These are phyloP conservation scores for Kregervanrija fluxuum DNA, from an alignment of 805 yeast genomes.

Conservation along the genomic window DNA sequence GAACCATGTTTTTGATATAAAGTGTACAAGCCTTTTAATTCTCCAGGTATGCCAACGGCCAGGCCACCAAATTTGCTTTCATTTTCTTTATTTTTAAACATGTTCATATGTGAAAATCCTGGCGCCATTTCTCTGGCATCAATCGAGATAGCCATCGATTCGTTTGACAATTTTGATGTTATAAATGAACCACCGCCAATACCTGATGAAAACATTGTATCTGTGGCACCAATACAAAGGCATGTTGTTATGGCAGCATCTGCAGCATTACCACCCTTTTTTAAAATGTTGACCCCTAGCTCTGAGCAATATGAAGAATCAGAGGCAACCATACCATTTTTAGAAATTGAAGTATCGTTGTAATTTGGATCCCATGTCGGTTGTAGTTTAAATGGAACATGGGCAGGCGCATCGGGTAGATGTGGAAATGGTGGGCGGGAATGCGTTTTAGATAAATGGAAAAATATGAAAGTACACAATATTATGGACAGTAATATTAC, in stretches of 20 bases:
- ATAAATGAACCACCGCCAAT: slow-evolving; percentile 95
- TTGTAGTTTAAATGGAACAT: slow-evolving; percentile 22
- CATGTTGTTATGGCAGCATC: slow-evolving; percentile 90
- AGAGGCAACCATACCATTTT: slow-evolving; percentile 56
- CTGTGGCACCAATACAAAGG: slow-evolving; percentile 77
- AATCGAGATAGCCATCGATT: slow-evolving; percentile 48
- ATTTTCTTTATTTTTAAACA: slow-evolving; percentile 46
- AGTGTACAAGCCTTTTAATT: slow-evolving; percentile 70
- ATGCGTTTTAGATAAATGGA: neutral
- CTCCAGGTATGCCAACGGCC: slow-evolving; percentile 91
- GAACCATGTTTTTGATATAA: slow-evolving; percentile 58
- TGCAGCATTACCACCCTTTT: slow-evolving; percentile 72
- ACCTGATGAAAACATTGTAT: slow-evolving; percentile 79
- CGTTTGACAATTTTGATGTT: slow-evolving; percentile 33
- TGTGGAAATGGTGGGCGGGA: slow-evolving; percentile 8
- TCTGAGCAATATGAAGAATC: slow-evolving; percentile 59
- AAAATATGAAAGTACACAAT: neutral
- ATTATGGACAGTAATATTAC: too few relatives aligned
- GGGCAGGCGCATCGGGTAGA: slow-evolving; percentile 20
- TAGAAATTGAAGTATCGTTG: slow-evolving; percentile 33
- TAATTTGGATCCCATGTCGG: slow-evolving; percentile 39
- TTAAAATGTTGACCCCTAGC: slow-evolving; percentile 51
- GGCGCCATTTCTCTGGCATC: slow-evolving; percentile 94
- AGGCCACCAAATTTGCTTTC: slow-evolving; percentile 72
- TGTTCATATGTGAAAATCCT: slow-evolving; percentile 45